Conservation (phyloP, 139 green algal genomes). For the Picochlorum sp. region DNA sequence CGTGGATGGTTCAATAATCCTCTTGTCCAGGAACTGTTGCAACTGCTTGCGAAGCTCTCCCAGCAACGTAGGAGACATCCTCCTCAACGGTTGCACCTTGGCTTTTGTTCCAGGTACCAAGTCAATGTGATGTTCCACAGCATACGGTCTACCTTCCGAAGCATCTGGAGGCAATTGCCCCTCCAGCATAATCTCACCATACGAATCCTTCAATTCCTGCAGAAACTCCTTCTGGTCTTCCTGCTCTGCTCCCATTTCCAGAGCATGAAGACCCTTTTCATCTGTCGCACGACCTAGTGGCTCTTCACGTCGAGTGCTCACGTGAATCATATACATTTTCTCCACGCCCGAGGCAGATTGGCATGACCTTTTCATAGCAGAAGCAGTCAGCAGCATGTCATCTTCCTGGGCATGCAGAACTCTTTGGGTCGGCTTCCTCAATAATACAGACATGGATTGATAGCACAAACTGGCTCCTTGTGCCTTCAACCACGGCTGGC, state of each 20-base stretch:
- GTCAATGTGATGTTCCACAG: slow-evolving; percentile 1
- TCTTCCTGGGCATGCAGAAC: neutral
- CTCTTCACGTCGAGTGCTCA: too few relatives aligned
- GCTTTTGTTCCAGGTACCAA: neutral
- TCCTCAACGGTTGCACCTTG: neutral
- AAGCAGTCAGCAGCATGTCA: neutral
- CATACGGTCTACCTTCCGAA: neutral
- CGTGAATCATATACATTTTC: too few relatives aligned
- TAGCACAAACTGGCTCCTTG: neutral
- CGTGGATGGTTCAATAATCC: slow-evolving; percentile 36
- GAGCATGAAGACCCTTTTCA: neutral
- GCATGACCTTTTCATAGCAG: neutral
- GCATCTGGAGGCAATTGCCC: neutral
- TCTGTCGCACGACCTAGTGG: too few relatives aligned
- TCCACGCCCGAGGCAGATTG: too few relatives aligned
- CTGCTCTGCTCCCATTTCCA: neutral
- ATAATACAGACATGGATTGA: neutral
- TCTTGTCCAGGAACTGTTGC: slow-evolving; percentile 34
- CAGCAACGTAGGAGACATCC: neutral
- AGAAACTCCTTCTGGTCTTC: neutral
- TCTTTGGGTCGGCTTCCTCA: neutral
- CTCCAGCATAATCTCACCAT: neutral
- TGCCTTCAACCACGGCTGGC: neutral
- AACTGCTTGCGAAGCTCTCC: slow-evolving; percentile 13
- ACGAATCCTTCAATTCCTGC: neutral